Base-by-base conservation (phyloP, 108 stramenopile genomes). In the Mayamaea pseudoterrestris region DNA sequence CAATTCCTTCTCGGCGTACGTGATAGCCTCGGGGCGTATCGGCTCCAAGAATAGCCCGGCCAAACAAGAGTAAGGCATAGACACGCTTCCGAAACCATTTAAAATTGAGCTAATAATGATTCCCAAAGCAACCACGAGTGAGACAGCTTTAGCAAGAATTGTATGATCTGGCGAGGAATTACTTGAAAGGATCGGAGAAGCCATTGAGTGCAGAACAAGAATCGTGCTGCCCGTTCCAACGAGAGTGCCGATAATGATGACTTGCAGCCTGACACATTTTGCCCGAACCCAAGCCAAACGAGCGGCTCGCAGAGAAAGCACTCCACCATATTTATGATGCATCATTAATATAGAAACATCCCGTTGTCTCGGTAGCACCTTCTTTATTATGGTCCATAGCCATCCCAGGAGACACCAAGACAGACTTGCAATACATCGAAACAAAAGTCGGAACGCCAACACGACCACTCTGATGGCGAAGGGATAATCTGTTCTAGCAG, bases 71-170 rank as follows among this genome's bases (percentile, higher is more conserved):
- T 77, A 63, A 0, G 84, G 84, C 65, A 87, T 53, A 7, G 84
- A 87, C 1, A 78, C 78, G 40, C 72, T 74, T 14, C 84, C 84
- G 47, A 87, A 87, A 17, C 84, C 84, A 61, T 87, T 87, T 27
- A 87, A 48, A 0, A 68, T 27, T 2, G 84, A 65, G 1, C 80
- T 78, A 31, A 77, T 41, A 2, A 81, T 44, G 29, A 80, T 55
- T 22, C 84, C 84, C 16, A 81, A 40, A 3, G 70, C 60, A 47
- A 69, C 74, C 7, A 79, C 31, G 72, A 75, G 74, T 18, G 77
- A 74, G 11, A 87, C 70, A 45, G 49, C 30, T 23, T 18, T 20
- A 25, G 73, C 27, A 12, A 61, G 28, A 17, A 28, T 14, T 18
- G 37, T 39, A 14, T 18, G 8, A 3, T 39, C 37, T 4, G 37